A percentile compares a stretch with the other conserved stretches of the same genome.
These are phyloP conservation scores for Linanthus parryae DNA, from an alignment of 148 eudicot genomes.

Conservation along the genomic window DNA sequence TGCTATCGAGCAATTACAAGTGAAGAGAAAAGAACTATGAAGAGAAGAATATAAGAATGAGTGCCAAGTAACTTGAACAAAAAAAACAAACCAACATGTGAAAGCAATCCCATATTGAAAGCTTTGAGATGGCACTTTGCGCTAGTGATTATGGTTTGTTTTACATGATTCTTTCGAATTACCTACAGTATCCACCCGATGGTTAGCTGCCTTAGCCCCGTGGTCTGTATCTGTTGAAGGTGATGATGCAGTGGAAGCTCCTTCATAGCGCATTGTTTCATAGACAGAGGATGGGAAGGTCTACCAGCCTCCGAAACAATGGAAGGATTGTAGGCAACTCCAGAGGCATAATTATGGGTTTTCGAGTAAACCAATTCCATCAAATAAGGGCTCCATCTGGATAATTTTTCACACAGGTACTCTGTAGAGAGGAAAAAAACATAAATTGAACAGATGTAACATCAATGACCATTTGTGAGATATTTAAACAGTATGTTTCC, in stretches of 20 bases:
- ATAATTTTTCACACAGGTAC: conserved; percentile 20
- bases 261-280: conserved; percentile 18
- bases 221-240: conserved; percentile 12
- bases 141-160: conserved; percentile 11
- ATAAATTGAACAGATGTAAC: neutral
- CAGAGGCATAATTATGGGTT: conserved; percentile 15
- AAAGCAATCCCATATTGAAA: too few relatives aligned
- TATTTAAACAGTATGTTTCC: neutral
- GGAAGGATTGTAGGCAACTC: conserved; percentile 15
- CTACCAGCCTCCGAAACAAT: too few relatives aligned
- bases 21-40: too few relatives aligned
- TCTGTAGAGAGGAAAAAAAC: conserved; percentile 15
- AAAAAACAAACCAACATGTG: too few relatives aligned
- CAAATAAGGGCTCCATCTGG: conserved; percentile 39
- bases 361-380: conserved; percentile 29
- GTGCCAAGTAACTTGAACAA: too few relatives aligned
- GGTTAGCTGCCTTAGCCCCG: conserved; percentile 5
- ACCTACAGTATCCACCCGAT: conserved; percentile 8
- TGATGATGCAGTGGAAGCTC: conserved; percentile 24
- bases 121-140: conserved; percentile 1
- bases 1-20: too few relatives aligned
- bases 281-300: conserved; percentile 14
- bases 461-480: neutral
- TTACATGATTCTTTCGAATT: conserved; percentile 18
- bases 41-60: too few relatives aligned